Evolutionary conservation across 148 eudicot genomes (phyloP), one percentile per base, ranked within the genome.

Genomic region (Cornus kousa): DNA sequence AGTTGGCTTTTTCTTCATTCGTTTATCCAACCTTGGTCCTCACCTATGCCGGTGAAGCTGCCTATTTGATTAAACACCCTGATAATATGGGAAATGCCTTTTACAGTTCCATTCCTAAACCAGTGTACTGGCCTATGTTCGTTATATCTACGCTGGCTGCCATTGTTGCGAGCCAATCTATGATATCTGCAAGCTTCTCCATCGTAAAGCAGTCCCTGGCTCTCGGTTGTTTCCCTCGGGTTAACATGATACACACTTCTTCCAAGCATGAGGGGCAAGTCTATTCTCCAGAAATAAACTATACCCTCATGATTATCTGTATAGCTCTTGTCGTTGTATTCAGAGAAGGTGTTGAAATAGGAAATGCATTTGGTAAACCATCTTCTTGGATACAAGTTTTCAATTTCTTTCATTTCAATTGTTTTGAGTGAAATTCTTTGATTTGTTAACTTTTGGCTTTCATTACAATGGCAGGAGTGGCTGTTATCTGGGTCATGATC

Each of bases 401-500:
- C 13, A 1, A 7, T 50, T 50, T 50, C 13, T n/a, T n/a, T n/a
- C n/a, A n/a, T n/a, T n/a, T 50, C 3, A 39, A 3, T 39, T 3
- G 3, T 3, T 5, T 39, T 5, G 9, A 50, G 10, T 50, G 57
- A 50, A 71, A 17, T 39, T n/a, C 17, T 48, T 13, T 4, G 13
- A 13, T 40, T 16, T 62, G 43, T 39, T 39, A 39, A 39, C 3
- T 40, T 5, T 2, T 59, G 22, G 65, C n/a, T 55, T 64, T 74
- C 19, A 20, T 22, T 24, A 62, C 40, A 22, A 66, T 17, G 46
- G 14, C 83, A 86, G 83, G 88, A 40, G 81, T 79, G 59, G 89
- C 79, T 23, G 89, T 83, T 7, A 79, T 83, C 22, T 75, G 84
- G 80, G 89, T 86, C n/a, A 86, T 86, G 89, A 72, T 86, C 60